Evolutionary conservation across 129 eudicot species (phyloP).

Genomic region (Tagetes erecta): DNA sequence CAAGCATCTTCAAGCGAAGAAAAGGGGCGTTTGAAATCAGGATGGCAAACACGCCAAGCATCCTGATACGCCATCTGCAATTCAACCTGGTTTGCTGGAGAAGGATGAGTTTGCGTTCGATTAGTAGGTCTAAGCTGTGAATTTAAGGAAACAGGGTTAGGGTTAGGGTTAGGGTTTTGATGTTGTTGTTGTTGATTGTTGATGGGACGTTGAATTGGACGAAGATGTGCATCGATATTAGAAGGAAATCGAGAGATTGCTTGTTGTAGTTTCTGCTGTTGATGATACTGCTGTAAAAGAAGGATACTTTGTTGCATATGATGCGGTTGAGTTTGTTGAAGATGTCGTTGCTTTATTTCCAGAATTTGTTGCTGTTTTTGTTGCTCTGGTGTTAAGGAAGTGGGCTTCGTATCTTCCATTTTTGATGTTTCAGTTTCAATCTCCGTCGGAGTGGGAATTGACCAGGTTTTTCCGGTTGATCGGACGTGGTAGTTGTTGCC

Average conservation of each 20-base stretch:
- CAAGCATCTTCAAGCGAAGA: slow-evolving; percentile 39
- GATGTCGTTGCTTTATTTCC: slow-evolving; percentile 2
- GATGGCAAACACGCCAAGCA: slow-evolving; percentile 90
- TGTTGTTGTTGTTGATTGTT: slow-evolving; percentile 26
- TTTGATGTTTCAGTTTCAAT: background rate
- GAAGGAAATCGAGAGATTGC: slow-evolving; percentile 88
- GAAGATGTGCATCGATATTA: slow-evolving; percentile 74
- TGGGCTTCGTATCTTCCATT: background rate
- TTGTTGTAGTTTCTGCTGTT: slow-evolving; percentile 48
- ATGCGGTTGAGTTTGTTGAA: background rate
- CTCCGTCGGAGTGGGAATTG: background rate
- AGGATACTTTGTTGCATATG: slow-evolving; percentile 23
- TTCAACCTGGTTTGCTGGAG: slow-evolving; percentile 53
- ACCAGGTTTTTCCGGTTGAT: too few relatives aligned
- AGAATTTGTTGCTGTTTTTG: slow-evolving; percentile 41
- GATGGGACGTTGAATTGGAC: slow-evolving; percentile 43
- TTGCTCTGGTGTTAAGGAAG: background rate
- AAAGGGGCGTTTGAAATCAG: slow-evolving; percentile 51
- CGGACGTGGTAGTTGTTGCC: background rate
- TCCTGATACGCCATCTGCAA: slow-evolving; percentile 91
- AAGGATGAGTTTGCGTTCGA: slow-evolving; percentile 28
- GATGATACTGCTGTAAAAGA: slow-evolving; percentile 32
- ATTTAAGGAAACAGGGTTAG: slow-evolving; percentile 33
- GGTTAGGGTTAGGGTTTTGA: slow-evolving; percentile 21
- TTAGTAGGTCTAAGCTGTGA: slow-evolving; percentile 30